Evolutionary conservation across 2,329 filamentous ascomycete species (phyloP), one percentile per base, ranked within the genome.

Genomic region (Corinectria fuckeliana): DNA sequence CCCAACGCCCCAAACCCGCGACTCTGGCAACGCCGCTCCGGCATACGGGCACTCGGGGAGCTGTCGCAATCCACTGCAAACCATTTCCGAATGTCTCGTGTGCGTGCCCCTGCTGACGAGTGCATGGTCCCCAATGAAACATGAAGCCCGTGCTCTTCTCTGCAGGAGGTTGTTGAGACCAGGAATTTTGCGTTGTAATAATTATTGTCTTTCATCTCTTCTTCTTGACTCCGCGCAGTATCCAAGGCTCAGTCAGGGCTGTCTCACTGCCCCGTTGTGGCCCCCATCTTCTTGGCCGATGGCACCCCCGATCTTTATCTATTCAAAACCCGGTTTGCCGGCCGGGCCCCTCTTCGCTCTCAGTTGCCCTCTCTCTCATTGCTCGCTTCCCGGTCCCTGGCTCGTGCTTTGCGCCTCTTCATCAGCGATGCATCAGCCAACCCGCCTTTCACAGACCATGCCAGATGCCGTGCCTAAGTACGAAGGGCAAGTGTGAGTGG

Each of bases 51-150:
- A n/a, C n/a, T n/a, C n/a, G n/a, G n/a, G n/a, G n/a, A n/a, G n/a
- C n/a, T n/a, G n/a, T n/a, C n/a, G n/a, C n/a, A n/a, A n/a, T n/a
- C n/a, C n/a, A n/a, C n/a, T n/a, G n/a, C n/a, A n/a, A 36, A n/a
- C 32, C 32, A 16, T 36, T n/a, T 21, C 7, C 20, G n/a, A 45
- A n/a, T 20, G 25, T 45, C 42, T 45, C 42, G 25, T 28, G 42
- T 16, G n/a, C 25, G 23, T 44, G 47, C 48, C 55, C 54, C 55
- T 52, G 42, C 55, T 58, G 55, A 52, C 38, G 48, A 47, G 41
- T 49, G 30, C 41, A 34, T 41, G 30, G 11, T 41, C 16, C 54
- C 39, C 16, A 48, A 41, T 23, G 7, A 25, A 41, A 50, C 42
- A 41, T 23, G 7, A 25, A 41, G 56, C 42, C 44, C 36, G 56